Conservation (phyloP, 106 monocot species). For the Triglochin maritima region DNA sequence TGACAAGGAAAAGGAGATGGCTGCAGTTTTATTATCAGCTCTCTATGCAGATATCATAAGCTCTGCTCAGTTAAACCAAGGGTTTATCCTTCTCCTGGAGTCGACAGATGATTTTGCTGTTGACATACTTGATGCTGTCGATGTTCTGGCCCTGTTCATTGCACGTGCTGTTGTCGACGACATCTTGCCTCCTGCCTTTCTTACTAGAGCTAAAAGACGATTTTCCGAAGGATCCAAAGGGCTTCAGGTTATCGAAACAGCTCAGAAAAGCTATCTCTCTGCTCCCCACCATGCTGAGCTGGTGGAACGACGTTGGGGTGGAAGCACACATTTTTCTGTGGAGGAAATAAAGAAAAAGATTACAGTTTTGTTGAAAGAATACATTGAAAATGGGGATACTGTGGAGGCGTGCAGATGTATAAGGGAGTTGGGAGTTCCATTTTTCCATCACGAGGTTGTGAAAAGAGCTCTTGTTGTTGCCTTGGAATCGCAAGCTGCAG, state of each 20-base stretch:
- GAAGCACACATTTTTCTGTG: conserved; percentile 54
- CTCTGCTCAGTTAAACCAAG: conserved; percentile 43
- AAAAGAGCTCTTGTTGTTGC: conserved; percentile 55
- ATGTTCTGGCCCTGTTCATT: conserved; percentile 71
- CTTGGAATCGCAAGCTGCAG: conserved; percentile 47
- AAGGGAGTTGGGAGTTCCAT: conserved; percentile 61
- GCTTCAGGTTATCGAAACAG: conserved; percentile 40
- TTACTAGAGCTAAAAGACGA: conserved; percentile 35
- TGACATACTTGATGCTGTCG: conserved; percentile 61
- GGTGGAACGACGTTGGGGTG: conserved; percentile 67
- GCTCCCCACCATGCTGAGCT: conserved; percentile 85
- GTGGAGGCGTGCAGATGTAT: conserved; percentile 73
- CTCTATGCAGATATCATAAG: conserved; percentile 57
- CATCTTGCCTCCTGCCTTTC: conserved; percentile 69
- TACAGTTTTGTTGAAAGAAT: conserved; percentile 54
- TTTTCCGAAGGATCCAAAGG: conserved; percentile 48
- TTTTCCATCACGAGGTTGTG: conserved; percentile 89
- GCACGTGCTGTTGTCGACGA: conserved; percentile 88
- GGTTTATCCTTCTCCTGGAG: conserved; percentile 60
- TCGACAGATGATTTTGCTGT: conserved; percentile 62
- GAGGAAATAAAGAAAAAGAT: conserved; percentile 80
- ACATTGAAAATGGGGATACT: conserved; percentile 51
- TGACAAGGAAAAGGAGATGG: conserved; percentile 92
- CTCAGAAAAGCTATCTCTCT: conserved; percentile 72
- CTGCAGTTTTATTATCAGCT: conserved; percentile 70